Percentiles rank a stretch among this genome's conserved stretches.
These are phyloP conservation scores for Uronychia binucleata DNA, from an alignment of 73 alveolate species.

Conservation along the genomic window DNA sequence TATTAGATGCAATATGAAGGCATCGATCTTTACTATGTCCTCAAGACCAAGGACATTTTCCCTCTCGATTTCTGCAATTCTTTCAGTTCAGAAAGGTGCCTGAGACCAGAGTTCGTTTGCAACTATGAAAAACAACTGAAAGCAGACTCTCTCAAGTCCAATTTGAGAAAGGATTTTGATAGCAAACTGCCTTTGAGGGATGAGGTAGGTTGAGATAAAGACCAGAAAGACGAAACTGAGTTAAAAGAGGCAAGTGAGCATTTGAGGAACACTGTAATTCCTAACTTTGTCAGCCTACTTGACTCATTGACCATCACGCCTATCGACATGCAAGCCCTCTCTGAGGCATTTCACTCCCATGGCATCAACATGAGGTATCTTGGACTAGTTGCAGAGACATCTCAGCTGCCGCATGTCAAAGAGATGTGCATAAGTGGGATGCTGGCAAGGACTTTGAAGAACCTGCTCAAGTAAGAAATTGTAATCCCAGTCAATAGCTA, in stretches of 20 bases:
- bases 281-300: slow-evolving; percentile 52
- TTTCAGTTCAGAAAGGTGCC: too few species aligned
- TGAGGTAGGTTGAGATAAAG: slow-evolving; percentile 42
- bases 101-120: slow-evolving; percentile 72
- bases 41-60: slow-evolving; percentile 54
- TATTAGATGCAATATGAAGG: slow-evolving; percentile 23
- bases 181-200: slow-evolving; percentile 26
- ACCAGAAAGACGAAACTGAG: slow-evolving; percentile 53
- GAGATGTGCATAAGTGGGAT: slow-evolving; percentile 87
- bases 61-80: slow-evolving; percentile 62
- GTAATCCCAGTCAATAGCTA: slow-evolving; percentile 39
- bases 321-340: slow-evolving; percentile 77
- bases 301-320: slow-evolving; percentile 84
- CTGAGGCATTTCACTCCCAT: slow-evolving; percentile 80
- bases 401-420: slow-evolving; percentile 83
- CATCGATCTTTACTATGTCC: slow-evolving; percentile 45
- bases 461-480: slow-evolving; percentile 55
- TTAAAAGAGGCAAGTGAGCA: slow-evolving; percentile 57
- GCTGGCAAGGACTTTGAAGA: slow-evolving; percentile 85
- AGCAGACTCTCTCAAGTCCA: slow-evolving; percentile 61
- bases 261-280: slow-evolving; percentile 41
- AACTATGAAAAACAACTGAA: slow-evolving; percentile 64
- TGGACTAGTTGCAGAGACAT: slow-evolving; percentile 78
- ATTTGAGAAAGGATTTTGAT: not conserved
- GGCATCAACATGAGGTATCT: slow-evolving; percentile 88